phyloP scores from a whole-genome alignment of 1,139 yeast species.

The Kodamaea arcana region DNA sequence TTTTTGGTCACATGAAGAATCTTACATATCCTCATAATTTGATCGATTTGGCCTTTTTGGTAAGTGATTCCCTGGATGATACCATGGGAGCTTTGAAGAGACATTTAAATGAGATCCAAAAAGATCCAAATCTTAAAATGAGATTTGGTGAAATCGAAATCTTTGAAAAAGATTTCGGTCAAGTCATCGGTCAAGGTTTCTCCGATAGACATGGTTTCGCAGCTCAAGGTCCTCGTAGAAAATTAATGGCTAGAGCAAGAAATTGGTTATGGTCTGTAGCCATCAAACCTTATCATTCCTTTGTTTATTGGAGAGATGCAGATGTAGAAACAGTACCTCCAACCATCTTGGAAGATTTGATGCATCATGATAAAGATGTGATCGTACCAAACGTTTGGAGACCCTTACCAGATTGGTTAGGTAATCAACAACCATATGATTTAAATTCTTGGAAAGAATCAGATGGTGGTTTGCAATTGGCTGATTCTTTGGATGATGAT shows the following conservation, averaged over 20 bases:
- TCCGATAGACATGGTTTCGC: slow-evolving; percentile 85
- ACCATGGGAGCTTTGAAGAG: slow-evolving; percentile 47
- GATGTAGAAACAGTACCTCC: slow-evolving; percentile 85
- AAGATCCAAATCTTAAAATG: slow-evolving; percentile 34
- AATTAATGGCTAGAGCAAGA: slow-evolving; percentile 86
- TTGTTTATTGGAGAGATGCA: slow-evolving; percentile 95
- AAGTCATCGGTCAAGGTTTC: slow-evolving; percentile 82
- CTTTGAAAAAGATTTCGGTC: slow-evolving; percentile 61
- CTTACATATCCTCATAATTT: slow-evolving; percentile 55
- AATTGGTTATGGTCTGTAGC: slow-evolving; percentile 82
- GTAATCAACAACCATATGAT: slow-evolving; percentile 81
- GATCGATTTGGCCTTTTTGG: slow-evolving; percentile 56
- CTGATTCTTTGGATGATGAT: slow-evolving; percentile 65
- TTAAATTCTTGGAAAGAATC: slow-evolving; percentile 88
- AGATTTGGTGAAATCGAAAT: slow-evolving; percentile 56
- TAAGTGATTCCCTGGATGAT: slow-evolving; percentile 55
- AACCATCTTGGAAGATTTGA: slow-evolving; percentile 70
- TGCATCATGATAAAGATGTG: slow-evolving; percentile 71
- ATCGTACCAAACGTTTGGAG: slow-evolving; percentile 92
- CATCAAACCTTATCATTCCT: slow-evolving; percentile 77
- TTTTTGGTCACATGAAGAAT: slow-evolving; percentile 53
- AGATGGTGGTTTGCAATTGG: slow-evolving; percentile 63
- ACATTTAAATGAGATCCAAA: slow-evolving; percentile 43
- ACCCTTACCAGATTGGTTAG: slow-evolving; percentile 71
- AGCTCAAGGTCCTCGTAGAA: slow-evolving; percentile 84